phyloP scores from a whole-genome alignment of 2,329 filamentous ascomycete genomes.

The Aspergillus sp. region DNA sequence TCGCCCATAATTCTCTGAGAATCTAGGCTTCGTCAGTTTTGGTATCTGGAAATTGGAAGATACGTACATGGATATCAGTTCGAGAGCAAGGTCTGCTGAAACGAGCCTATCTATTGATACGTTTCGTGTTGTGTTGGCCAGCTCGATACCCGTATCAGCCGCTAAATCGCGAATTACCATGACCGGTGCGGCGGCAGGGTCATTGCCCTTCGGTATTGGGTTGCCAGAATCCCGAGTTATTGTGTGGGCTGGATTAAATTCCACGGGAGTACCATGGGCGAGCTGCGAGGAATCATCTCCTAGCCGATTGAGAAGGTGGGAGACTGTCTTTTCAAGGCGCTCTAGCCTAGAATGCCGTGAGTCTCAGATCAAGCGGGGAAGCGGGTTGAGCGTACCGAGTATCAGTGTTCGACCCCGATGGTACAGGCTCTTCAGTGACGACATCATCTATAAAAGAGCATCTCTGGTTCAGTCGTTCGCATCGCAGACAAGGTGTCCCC shows the following conservation, averaged over 20 bases:
- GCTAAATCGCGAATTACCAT: constrained; percentile 8
- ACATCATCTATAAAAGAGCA: constrained; percentile 1
- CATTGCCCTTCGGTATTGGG: neutral
- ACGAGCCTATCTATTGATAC: neutral
- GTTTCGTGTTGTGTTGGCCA: neutral
- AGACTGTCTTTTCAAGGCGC: constrained; percentile 3
- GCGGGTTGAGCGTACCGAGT: neutral
- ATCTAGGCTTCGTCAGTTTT: constrained; percentile 20
- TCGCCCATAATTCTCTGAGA: constrained; percentile 44
- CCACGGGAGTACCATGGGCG: neutral
- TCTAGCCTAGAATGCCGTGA: neutral
- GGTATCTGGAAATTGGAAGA: neutral
- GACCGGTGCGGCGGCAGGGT: constrained; percentile 2
- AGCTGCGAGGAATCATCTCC: constrained; percentile 3
- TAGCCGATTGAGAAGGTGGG: constrained; percentile 3
- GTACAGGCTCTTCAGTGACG: neutral
- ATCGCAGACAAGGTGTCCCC: constrained; percentile 3
- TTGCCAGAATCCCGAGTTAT: neutral
- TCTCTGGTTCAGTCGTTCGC: constrained; percentile 1
- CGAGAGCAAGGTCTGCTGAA: neutral
- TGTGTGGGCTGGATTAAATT: neutral
- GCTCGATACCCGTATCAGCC: constrained; percentile 4
- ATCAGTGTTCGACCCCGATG: neutral
- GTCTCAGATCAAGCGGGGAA: neutral
- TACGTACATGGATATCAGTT: constrained; percentile 1